phyloP scores from a whole-genome alignment of 805 yeast genomes.

The Tetrapisispora iriomotensis region DNA sequence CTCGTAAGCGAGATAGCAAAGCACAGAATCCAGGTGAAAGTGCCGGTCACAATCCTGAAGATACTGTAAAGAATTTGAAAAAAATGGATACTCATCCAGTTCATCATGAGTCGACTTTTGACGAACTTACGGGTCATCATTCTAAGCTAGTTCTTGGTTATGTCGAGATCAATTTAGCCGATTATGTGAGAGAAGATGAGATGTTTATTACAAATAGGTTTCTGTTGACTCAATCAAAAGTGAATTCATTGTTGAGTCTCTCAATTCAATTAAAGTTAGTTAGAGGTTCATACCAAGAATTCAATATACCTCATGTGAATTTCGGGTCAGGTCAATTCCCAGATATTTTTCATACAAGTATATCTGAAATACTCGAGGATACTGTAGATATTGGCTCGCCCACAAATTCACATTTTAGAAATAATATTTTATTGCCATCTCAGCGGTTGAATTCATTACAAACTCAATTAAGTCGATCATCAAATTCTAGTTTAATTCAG shows the following conservation, averaged over 20 bases:
- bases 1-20: too few relatives aligned
- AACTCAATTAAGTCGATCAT: neutral
- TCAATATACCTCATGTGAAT: constrained; percentile 11
- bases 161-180: constrained; percentile 59
- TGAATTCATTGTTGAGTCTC: constrained; percentile 68
- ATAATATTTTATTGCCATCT: neutral
- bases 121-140: neutral
- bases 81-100: too few relatives aligned
- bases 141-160: constrained; percentile 40
- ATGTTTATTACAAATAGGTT: constrained; percentile 50
- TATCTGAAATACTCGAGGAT: constrained; percentile 3
- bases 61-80: too few relatives aligned
- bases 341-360: constrained; percentile 9
- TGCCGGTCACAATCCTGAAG: too few relatives aligned
- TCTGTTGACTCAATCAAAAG: constrained; percentile 64
- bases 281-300: constrained; percentile 30
- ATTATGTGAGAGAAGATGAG: constrained; percentile 46
- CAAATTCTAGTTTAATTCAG: neutral
- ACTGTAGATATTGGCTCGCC: constrained; percentile 1
- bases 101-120: neutral
- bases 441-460: neutral
- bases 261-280: constrained; percentile 41
- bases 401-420: neutral
- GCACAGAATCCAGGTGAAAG: too few relatives aligned
- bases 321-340: constrained; percentile 21